These are phyloP conservation scores for Wickerhamomyces rabaulensis DNA, from an alignment of 805 yeast species.

Conservation along the genomic window DNA sequence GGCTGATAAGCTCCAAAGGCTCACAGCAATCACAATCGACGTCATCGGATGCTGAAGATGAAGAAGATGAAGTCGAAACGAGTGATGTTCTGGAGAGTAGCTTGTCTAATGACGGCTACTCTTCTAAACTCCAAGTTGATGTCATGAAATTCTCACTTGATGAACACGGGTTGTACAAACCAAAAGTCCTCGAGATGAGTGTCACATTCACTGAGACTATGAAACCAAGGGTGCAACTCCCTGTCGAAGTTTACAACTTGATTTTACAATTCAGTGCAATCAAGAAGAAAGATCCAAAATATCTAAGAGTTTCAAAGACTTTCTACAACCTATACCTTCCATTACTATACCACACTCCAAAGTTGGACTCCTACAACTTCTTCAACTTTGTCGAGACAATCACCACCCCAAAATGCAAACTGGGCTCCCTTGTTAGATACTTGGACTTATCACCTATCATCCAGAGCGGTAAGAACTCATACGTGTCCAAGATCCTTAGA, in stretches of 20 bases:
- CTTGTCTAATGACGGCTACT: constrained; percentile 35
- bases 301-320: constrained; percentile 53
- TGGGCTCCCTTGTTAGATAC: constrained; percentile 54
- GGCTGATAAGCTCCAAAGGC: constrained; percentile 10
- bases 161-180: constrained; percentile 11
- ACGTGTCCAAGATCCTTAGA: constrained; percentile 74
- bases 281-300: constrained; percentile 37
- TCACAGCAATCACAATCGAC: neutral
- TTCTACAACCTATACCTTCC: constrained; percentile 63
- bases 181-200: constrained; percentile 8
- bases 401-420: constrained; percentile 40
- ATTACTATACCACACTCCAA: constrained; percentile 59
- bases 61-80: constrained; percentile 22
- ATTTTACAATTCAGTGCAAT: constrained; percentile 23
- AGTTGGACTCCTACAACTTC: constrained; percentile 63
- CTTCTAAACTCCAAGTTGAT: constrained; percentile 47
- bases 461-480: constrained; percentile 90
- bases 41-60: constrained; percentile 24
- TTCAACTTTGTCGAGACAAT: constrained; percentile 66
- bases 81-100: neutral
- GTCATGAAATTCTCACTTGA: constrained; percentile 31
- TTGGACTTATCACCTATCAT: constrained; percentile 76
- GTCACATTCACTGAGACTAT: constrained; percentile 10
- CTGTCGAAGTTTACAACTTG: constrained; percentile 24
- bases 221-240: constrained; percentile 6